Evolutionary conservation across 169 alveolate genomes (phyloP).

Genomic region (Amoebophrya sp.): DNA sequence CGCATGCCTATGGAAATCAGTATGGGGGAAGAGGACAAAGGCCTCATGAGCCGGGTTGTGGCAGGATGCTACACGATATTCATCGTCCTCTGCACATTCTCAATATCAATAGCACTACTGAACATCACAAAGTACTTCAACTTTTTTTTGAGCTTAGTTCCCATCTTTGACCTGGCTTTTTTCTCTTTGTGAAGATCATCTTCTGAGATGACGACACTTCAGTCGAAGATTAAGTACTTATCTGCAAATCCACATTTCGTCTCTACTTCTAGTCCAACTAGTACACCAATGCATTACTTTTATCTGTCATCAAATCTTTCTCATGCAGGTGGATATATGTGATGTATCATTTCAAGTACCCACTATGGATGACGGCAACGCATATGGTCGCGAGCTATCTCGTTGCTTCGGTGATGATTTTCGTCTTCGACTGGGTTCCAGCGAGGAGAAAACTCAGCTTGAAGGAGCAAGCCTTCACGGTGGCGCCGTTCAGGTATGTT

Average conservation of each 20-base stretch:
- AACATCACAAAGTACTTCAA: background rate
- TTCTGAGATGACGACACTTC: no score
- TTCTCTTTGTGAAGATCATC: no score
- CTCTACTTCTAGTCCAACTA: no score
- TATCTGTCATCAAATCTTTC: background rate
- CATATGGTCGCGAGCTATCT: background rate
- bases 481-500: conserved; percentile 22
- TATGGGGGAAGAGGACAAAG: no score
- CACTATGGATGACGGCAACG: background rate
- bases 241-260: no score
- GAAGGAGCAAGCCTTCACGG: background rate
- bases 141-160: no score
- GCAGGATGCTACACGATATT: background rate
- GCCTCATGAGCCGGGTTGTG: no score
- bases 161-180: no score
- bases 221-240: no score
- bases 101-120: background rate
- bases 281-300: no score
- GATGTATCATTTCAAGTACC: background rate
- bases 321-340: background rate
- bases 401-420: background rate
- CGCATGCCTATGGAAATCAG: no score
- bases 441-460: background rate
- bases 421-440: background rate
- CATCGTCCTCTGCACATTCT: background rate